phyloP scores from a whole-genome alignment of 305 asterid species.

The Coffea humblotiana region DNA sequence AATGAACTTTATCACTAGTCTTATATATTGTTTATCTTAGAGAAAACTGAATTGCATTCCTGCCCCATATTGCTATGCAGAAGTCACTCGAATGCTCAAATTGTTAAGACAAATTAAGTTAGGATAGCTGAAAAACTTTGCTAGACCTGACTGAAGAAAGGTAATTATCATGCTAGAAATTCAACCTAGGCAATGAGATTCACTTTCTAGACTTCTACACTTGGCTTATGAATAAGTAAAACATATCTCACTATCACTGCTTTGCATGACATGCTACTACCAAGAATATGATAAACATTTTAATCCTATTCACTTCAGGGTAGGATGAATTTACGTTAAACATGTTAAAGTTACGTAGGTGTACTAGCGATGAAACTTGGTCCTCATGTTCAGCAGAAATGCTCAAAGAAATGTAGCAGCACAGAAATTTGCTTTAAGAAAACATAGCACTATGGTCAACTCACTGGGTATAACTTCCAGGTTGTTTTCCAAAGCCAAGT shows the following conservation, averaged over 20 bases:
- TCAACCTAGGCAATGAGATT: no score
- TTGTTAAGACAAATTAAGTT: no score
- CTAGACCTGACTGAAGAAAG: no score
- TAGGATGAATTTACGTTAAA: not conserved
- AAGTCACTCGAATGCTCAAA: no score
- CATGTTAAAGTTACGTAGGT: not conserved
- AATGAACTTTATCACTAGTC: no score
- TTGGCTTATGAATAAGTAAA: no score
- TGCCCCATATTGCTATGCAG: no score
- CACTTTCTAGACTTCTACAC: no score
- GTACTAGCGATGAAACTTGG: not conserved
- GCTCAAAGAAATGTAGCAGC: not conserved
- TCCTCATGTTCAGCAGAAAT: not conserved
- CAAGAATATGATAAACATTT: not conserved
- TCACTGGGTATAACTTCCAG: constrained; percentile 98
- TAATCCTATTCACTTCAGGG: not conserved
- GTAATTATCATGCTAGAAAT: no score
- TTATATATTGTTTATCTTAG: no score
- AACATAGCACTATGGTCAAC: constrained; percentile 27
- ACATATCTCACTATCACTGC: not conserved
- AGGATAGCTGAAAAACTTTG: no score
- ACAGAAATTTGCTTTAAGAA: constrained; percentile 1
- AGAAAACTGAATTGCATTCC: no score
- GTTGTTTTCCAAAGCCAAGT: constrained; percentile 96
- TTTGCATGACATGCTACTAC: not conserved